These are phyloP conservation scores for Isoetes taiwanensis DNA, from an alignment of 75 land plant genomes.

Conservation along the genomic window DNA sequence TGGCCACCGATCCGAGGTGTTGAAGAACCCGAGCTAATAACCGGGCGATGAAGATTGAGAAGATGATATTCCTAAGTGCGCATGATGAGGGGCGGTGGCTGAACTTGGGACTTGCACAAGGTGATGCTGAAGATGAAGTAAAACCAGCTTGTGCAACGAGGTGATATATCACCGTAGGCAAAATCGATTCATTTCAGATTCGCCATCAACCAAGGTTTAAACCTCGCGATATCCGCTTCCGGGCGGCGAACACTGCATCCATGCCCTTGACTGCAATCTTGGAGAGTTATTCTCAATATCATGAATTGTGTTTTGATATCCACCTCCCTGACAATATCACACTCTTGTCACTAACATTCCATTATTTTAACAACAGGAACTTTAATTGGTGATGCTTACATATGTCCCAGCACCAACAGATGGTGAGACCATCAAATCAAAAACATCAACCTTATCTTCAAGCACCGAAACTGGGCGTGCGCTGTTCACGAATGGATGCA, in stretches of 20 bases:
- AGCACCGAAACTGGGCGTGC: constrained; percentile 24
- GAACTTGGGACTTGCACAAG: constrained; percentile 45
- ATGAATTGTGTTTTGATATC: no score
- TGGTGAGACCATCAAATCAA: constrained; percentile 25
- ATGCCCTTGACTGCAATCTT: not conserved
- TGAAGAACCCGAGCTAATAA: constrained; percentile 50
- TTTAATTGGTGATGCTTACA: constrained; percentile 14
- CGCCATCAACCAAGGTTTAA: no score
- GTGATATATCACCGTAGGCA: constrained; percentile 18
- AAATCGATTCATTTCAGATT: not conserved
- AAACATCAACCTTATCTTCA: constrained; percentile 14
- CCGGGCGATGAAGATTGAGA: no score
- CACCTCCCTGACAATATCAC: no score
- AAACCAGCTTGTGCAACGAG: constrained; percentile 15
- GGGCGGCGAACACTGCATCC: no score
- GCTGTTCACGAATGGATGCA: constrained; percentile 64
- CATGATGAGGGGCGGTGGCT: constrained; percentile 43
- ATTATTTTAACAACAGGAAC: not conserved
- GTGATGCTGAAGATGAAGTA: constrained; percentile 50
- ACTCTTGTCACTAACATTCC: no score
- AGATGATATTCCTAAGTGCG: constrained; percentile 46
- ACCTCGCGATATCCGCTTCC: no score
- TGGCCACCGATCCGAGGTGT: constrained; percentile 59
- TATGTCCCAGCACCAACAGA: constrained; percentile 21
- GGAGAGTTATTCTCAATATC: not conserved